Percentiles rank a stretch among this genome's conserved stretches.
These are phyloP conservation scores for Plasmopara viticola DNA, from an alignment of 352 stramenopile species.

Conservation along the genomic window DNA sequence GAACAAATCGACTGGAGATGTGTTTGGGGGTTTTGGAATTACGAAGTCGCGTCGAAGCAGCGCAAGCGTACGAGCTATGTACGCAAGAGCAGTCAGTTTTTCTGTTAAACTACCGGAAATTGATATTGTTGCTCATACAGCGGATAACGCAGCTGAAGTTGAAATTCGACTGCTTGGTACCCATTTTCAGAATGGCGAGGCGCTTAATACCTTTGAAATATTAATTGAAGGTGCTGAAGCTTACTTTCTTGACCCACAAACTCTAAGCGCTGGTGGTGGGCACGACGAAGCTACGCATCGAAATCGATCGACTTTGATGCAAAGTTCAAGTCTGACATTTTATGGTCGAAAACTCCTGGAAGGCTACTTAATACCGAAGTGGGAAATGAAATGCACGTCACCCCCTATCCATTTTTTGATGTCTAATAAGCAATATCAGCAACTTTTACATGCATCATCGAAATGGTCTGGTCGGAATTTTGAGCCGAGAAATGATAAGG, in stretches of 20 bases:
- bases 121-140: conserved; percentile 57
- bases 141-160: conserved; percentile 55
- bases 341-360: conserved; percentile 45
- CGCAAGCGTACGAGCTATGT: neutral
- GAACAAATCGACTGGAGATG: conserved; percentile 16
- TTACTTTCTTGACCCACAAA: conserved; percentile 46
- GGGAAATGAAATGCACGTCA: conserved; percentile 53
- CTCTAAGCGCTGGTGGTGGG: neutral
- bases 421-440: conserved; percentile 56
- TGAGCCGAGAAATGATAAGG: neutral
- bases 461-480: conserved; percentile 32
- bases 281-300: conserved; percentile 6
- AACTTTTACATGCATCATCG: conserved; percentile 56
- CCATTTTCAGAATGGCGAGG: conserved; percentile 43
- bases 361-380: conserved; percentile 36
- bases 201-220: conserved; percentile 51
- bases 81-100: conserved; percentile 34
- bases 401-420: conserved; percentile 72
- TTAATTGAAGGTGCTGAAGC: conserved; percentile 50
- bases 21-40: conserved; percentile 9
- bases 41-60: conserved; percentile 14
- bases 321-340: conserved; percentile 58
- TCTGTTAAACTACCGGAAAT: conserved; percentile 53
- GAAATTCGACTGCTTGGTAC: conserved; percentile 48
- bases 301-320: conserved; percentile 55